Evolutionary conservation across 2,329 filamentous ascomycete species (phyloP), one percentile per base, ranked within the genome.

Genomic region (Polytolypa hystricis): DNA sequence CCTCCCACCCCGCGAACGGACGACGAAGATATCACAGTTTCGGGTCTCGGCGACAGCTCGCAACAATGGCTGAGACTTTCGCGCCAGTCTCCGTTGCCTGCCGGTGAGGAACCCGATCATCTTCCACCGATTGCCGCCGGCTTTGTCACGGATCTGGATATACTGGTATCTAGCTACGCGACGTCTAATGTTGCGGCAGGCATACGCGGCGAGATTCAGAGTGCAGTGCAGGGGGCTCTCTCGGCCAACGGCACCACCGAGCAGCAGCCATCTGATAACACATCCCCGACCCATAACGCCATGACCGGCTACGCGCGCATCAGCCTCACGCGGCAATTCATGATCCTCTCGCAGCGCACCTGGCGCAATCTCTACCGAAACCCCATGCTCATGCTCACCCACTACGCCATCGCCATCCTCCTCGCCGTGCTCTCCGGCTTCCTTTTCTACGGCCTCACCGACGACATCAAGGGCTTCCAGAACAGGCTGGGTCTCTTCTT

Each of bases 281-380:
- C 60, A 17, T 57, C 59, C 29, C 42, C 53, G 16, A 40, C 50
- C 5, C 49, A 48, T 2, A 71, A 71, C 35, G 74, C 85, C 47
- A 77, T 89, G 43, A 82, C 77, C 53, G 82, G 84, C 12, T 95
- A 93, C 59, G 74, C 77, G 39, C 84, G 91, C 41, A 72, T 95
- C 39, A 79, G 89, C 31, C 79, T 87, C 47, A 51, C 73, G 6
- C 72, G 80, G 29, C 91, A 98, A 58, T 96, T 98, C 60, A 54
- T 79, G 37, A 95, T 98, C 48, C 69, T 98, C 9, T 93, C 89
- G 0, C 73, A 79, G 50, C 77, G 91, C 30, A 98, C 91, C 0
- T 98, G 89, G 89, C 86, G 83, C 54, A 98, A 98, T 54, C 71
- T 98, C 5, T 96, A 98, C 66, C 79, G 91, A 39, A 95, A 98